phyloP scores from a whole-genome alignment of 495 filamentous ascomycete species.

The Penicillium manginii region DNA sequence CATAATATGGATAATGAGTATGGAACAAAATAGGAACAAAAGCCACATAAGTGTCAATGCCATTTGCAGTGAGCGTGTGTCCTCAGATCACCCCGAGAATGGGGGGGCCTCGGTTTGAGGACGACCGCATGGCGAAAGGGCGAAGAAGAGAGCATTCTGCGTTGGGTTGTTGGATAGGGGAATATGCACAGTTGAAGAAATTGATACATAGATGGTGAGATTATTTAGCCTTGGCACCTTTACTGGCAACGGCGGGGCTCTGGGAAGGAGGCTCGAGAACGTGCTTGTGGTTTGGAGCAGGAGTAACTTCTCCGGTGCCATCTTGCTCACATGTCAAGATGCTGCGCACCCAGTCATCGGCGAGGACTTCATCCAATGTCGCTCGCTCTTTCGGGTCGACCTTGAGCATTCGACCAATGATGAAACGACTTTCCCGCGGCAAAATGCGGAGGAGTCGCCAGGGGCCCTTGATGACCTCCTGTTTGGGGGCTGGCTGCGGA shows the following conservation, averaged over 20 bases:
- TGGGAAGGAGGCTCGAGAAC: conserved; percentile 61
- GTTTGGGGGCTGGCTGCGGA: conserved; percentile 47
- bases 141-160: neutral
- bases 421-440: conserved; percentile 84
- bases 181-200: conserved; percentile 24
- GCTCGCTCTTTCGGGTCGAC: conserved; percentile 83
- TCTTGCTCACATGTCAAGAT: conserved; percentile 68
- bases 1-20: conserved; percentile 7
- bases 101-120: conserved; percentile 1
- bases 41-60: neutral
- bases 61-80: neutral
- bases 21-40: conserved; percentile 1
- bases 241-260: conserved; percentile 47
- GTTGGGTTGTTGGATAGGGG: neutral
- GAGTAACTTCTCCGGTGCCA: conserved; percentile 55
- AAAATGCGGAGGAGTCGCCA: conserved; percentile 91
- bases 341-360: conserved; percentile 85
- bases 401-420: conserved; percentile 92
- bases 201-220: conserved; percentile 30
- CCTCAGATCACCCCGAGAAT: neutral
- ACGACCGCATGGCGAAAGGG: neutral
- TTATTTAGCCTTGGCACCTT: conserved; percentile 41
- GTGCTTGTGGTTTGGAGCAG: conserved; percentile 62
- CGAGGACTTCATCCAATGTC: conserved; percentile 79
- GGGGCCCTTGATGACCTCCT: conserved; percentile 85